Evolutionary conservation across 2,329 filamentous ascomycete species (phyloP), one percentile per base, ranked within the genome.

Genomic region (Colletotrichum agaves): DNA sequence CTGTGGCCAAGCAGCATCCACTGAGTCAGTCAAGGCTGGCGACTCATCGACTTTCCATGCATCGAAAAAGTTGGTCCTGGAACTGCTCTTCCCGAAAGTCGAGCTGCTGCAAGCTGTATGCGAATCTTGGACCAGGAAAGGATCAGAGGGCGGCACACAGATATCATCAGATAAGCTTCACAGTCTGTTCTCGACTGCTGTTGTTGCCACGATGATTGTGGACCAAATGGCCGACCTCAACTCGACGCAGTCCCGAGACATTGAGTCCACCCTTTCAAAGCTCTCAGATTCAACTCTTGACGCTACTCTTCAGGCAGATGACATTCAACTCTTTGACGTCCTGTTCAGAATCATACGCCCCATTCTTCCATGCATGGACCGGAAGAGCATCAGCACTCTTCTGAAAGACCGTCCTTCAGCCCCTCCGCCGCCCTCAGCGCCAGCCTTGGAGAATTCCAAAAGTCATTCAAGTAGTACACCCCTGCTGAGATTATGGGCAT

Each of bases 21-120:
- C 49, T 12, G 71, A 73, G 27, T 17, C 63, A 5, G 62, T 71
- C 37, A 74, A 76, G 17, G 71, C 74, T 8, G 71, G 71, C 35
- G 79, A 82, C 62, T 74, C 77, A n/a, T 73, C 77, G 3, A 78
- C 77, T 57, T 75, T 79, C 7, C 78, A 82, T 72, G 77, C 82
- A 2, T 81, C 83, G 2, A 85, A 80, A 66, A 87, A 84, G 66
- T 76, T 88, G 5, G 78, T 85, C 4, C 76, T 87, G 5, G 87
- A 89, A 70, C 79, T 88, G 1, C 76, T 89, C 31, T 82, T 79
- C 43, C 82, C 86, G 1, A 87, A 87, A 69, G 43, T 88, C 1
- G 81, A 84, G 50, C 84, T 87, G 49, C 71, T 88, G 6, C 74
- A 77, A 19, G 78, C 80, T 11, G 68, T 87, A 43, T 83, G 83